Evolutionary conservation across 2,329 filamentous ascomycete species (phyloP), one percentile per base, ranked within the genome.

Genomic region (Neofusicoccum sp.): DNA sequence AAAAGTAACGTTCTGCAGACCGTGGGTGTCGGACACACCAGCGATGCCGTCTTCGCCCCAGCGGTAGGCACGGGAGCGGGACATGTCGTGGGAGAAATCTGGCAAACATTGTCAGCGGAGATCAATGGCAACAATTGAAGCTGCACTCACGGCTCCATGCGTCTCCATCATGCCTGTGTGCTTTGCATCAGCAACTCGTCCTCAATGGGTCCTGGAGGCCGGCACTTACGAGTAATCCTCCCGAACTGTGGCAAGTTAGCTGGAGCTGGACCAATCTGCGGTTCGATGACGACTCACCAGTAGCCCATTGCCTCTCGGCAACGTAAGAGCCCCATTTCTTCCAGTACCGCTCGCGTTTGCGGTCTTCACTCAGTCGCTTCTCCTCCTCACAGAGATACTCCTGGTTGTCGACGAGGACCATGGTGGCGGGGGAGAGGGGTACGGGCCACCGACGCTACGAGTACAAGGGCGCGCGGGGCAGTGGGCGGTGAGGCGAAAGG

Each of bases 41-140:
- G 93, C 92, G 76, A 98, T 98, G 65, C 93, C 93, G 73, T 98
- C 93, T 73, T 98, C 93, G 64, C 93, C 93, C 93, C 93, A 98
- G 70, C 93, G 86, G 75, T 93, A 98, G 64, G 91, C 86, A 76
- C 93, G 86, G 63, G 90, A 93, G 68, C 92, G 86, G 59, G 95
- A 90, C 76, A 96, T 88, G 64, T 97, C 92, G 78, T 98, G 92
- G 30, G 91, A 89, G 74, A 98, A 98, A 79, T 97, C 91, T 96
- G 61, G 3, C 65, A 43, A n/a, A 16, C 5, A 30, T 43, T 40
- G 59, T 76, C 63, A 78, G 74, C 62, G 16, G 60, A 43, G 24
- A 7, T 43, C 51, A 56, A 56, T 56, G 43, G 36, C 8, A 11
- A 5, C 8, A 16, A 56, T 24, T 47, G 26, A 41, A 20, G 34